Percentiles rank a stretch among this genome's conserved stretches.
Evolutionary conservation across 805 yeast species (phyloP).

Genomic region (Saccharomycopsis vini): DNA sequence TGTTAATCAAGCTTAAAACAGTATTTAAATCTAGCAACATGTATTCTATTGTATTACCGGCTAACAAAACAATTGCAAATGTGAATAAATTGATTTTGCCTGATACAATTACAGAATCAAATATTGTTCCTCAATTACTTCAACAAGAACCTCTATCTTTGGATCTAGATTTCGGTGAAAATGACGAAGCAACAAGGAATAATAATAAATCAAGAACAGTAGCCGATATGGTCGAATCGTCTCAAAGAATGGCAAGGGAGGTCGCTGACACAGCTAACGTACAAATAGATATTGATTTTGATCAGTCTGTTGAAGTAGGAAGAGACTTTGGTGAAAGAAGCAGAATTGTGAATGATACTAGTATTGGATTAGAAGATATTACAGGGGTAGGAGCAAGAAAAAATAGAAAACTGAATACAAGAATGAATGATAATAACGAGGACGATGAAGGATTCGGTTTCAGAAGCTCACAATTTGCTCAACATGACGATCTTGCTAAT

Average conservation of each 20-base stretch:
- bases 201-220: not conserved
- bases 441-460: not conserved
- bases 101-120: conserved; percentile 68
- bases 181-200: conserved; percentile 26
- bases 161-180: conserved; percentile 29
- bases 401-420: too few species aligned
- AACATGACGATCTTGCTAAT: not conserved
- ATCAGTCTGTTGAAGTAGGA: conserved; percentile 13
- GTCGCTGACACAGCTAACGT: not conserved
- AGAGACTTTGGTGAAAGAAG: not conserved
- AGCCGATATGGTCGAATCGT: not conserved
- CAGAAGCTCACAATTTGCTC: not conserved
- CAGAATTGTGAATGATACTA: not conserved
- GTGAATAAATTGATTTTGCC: conserved; percentile 52
- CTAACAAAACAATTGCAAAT: conserved; percentile 51
- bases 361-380: not conserved
- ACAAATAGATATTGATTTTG: not conserved
- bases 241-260: not conserved
- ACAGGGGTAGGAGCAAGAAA: not conserved
- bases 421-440: not conserved
- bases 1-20: conserved; percentile 59
- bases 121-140: conserved; percentile 40
- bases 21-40: conserved; percentile 41
- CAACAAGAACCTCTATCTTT: conserved; percentile 49
- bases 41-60: conserved; percentile 46